Evolutionary conservation across 768 basidiomycete genomes (phyloP), one percentile per base, ranked within the genome.

Genomic region (Infundibulicybe gibba): DNA sequence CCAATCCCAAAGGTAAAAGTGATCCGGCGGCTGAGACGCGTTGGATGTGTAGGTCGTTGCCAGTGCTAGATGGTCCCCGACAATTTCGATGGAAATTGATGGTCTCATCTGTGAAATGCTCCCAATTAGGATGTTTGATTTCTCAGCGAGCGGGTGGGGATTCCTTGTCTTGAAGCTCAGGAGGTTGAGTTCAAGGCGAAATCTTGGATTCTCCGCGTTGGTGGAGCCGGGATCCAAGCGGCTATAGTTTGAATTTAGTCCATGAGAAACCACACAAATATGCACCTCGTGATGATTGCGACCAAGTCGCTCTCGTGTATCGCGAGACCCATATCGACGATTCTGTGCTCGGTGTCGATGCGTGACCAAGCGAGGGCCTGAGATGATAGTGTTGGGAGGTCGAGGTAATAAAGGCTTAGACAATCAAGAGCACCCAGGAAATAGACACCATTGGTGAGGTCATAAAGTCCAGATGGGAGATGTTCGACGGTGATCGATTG

Each of bases 221-320:
- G 25, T 25, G 25, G 25, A 25, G 8, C 8, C 8, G 25, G 25
- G 25, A 25, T 25, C 25, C 40, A 14, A 33, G 51, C 40, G 3
- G n/a, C 14, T 15, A 20, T 40, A 17, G 30, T 19, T 16, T 16
- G 5, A 44, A 33, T 52, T 30, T 16, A 39, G 32, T 16, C 6
- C 2, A 44, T 33, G 14, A 20, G n/a, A 41, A 5, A 15, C 8
- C 33, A 20, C 0, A 20, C 15, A 8, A 8, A n/a, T 9, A 12
- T n/a, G 14, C 64, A 70, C 72, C 59, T 63, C 9, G 70, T 71
- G 37, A 76, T 52, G 37, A 73, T 48, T 5, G 63, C 72, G 15
- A 75, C 59, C 20, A 76, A 54, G 53, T 76, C 68, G 41, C 75
- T 72, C 47, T 75, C 72, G 25, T 66, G 62, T 3, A 74, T 54